Evolutionary conservation across 2,329 filamentous ascomycete species (phyloP), one percentile per base, ranked within the genome.

Genomic region (Emericellopsis atlantica): DNA sequence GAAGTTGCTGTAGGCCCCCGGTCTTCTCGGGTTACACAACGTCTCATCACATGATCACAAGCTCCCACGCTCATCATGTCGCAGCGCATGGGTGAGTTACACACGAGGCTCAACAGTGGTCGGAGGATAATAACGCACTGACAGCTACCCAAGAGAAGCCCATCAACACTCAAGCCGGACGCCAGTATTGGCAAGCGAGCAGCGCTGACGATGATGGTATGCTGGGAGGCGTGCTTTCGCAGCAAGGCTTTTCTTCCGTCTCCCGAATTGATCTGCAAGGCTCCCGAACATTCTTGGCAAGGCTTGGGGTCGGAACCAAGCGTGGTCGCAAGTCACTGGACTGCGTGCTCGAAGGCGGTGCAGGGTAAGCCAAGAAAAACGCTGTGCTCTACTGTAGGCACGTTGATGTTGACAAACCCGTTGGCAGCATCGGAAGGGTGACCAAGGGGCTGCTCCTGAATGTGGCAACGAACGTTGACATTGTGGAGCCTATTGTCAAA

Each of bases 401-500:
- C 12, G 26, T 29, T 29, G 26, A 29, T 29, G 12, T 29, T 29
- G 26, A 29, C 6, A 29, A 6, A 12, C 3, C 3, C 26, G 8
- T 29, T 29, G 2, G 8, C 46, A 79, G 89, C 1, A 93, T 95
- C 43, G 90, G 89, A 1, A 71, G 90, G 34, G 74, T 95, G 44
- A 94, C 87, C 0, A 71, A 81, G 43, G 84, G 83, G 0, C 69
- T 95, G 4, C 67, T 95, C n/a, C 61, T 81, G 23, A 67, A 76
- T 21, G 64, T 90, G 1, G 79, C 81, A n/a, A 65, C 76, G 14
- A 63, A 69, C 3, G 81, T 95, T 6, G 89, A 95, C 56, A 70
- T 93, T 18, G 76, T 95, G 26, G 89, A 95, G 65, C 90, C 89
- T 0, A 76, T 95, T 16, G 66, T 70, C 50, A 87, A 88, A 55